Base-by-base conservation (phyloP, 2,329 filamentous ascomycete genomes). In the Xenosphaeropsis pyriputrescens region DNA sequence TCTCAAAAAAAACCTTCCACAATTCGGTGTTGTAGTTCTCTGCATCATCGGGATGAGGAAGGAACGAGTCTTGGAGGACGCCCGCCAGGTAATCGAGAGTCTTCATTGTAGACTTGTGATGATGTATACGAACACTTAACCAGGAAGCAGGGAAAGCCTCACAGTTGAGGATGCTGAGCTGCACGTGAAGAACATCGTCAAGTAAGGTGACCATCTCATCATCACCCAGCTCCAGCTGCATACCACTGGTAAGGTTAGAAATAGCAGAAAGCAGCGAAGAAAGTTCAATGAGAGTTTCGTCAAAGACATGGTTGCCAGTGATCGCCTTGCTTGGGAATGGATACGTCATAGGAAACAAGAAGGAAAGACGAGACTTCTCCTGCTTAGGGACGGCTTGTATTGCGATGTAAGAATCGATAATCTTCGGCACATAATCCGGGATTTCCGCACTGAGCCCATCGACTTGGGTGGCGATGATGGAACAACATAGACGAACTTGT, bases 1-100 rank as follows among this genome's bases (percentile, higher is more conserved):
- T 89, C 14, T 79, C 81, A 54, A 98, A 95, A 62, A 94, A 95
- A 22, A 81, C 68, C 46, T 89, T 88, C 91, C 91, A 98, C 11
- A 96, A 64, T 40, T 93, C 84, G 9, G 85, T 95, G 52, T 93
- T 86, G 58, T 96, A 98, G 9, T 38, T 44, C 37, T 54, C 54
- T 51, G 95, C 89, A 47, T 95, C 85, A 45, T 96, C 91, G 0
- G 89, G 85, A 32, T 89, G 69, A 0, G 93, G 91, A 2, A 98
- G 64, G 52, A 89, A 89, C 0, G 74, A 79, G 29, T 89, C 79
- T n/a, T 86, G 69, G 42, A 98, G 62, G 9, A 93, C 78, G 34
- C 74, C 68, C 7, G 81, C 80, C 7, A 96, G 64, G 48, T 91
- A 85, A 51, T 93, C 82, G 26, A 98, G 63, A 6, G 80, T 85